Base-by-base conservation (phyloP, 2,329 filamentous ascomycete genomes). In the Aureobasidium melanogenum region DNA sequence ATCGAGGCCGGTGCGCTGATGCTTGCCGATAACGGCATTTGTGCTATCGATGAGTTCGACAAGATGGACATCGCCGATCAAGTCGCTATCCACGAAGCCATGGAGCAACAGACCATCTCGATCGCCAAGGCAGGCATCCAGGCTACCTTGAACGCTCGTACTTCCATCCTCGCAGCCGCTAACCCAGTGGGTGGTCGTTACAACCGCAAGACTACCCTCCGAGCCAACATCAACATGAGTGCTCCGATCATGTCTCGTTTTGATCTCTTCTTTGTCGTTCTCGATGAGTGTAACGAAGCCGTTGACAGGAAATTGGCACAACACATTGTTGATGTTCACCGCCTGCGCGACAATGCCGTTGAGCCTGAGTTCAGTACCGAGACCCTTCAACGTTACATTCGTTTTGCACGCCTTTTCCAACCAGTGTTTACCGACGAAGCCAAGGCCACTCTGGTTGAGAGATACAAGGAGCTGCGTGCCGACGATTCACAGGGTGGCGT, bases 231-330 rank as follows among this genome's bases (percentile, higher is more conserved):
- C 76, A 97, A 97, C 78, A 97, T 99, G 89, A 93, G 88, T 28
- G 94, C 94, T 1, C 94, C 94, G 62, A 99, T 99, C 79, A 99
- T 99, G 94, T 96, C 91, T 58, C 89, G 94, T 80, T 99, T 99
- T 75, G 94, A 99, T 79, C 81, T 99, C 10, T 99, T 99, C 82
- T 99, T 99, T 71, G 91, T 99, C 58, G 88, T 99, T 28, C 83
- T 97, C 0, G 94, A 99, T 72, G 94, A 99, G 70, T 97, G 93
- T 73, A 96, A 97, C 71, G 93, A 97, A 76, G 78, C 83, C 41
- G 86, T 96, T 36, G 94, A 99, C 72, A 88, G 91, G 61, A 91
- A 95, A 71, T 82, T 99, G 4, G 94, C 94, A 2, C 84, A 93
- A 70, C 94, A 99, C 74, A 99, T 99, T 70, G 93, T 99, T 64